Evolutionary conservation across 441 rosid species (phyloP).

Genomic region (Gossypium trilobum): DNA sequence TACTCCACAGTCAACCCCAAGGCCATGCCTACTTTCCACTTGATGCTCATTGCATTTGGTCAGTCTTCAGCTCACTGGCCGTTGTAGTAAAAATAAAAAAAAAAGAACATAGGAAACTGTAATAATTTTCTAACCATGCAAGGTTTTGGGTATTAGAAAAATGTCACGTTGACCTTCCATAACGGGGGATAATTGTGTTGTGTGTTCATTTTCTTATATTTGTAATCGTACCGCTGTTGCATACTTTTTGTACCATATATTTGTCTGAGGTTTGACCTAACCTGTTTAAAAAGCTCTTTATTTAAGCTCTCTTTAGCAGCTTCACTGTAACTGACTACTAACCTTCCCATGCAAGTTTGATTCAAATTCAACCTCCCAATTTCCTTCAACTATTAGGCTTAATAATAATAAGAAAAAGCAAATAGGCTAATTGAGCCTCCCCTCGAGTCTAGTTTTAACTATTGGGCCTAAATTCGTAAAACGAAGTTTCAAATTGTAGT

Average conservation of each 20-base stretch:
- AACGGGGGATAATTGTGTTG: background rate
- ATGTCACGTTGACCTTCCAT: background rate
- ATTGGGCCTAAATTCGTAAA: background rate
- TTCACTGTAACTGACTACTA: no score
- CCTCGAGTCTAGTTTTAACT: background rate
- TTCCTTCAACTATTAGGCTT: no score
- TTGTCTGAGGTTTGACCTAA: background rate
- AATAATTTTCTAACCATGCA: constrained; percentile 20
- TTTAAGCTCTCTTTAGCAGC: background rate
- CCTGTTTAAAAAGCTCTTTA: background rate
- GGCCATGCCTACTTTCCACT: constrained; percentile 30
- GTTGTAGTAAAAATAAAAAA: constrained; percentile 4
- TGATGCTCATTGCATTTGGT: constrained; percentile 12
- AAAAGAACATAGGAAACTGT: background rate
- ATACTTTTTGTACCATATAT: background rate
- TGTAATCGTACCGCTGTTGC: background rate
- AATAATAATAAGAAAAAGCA: background rate
- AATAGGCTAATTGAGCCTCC: background rate
- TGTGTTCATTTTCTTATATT: constrained; percentile 3
- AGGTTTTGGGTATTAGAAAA: background rate
- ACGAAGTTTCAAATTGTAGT: no score
- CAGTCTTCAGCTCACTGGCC: background rate
- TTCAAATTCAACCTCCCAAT: no score
- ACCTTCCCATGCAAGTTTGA: no score
- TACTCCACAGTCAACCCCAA: constrained; percentile 35